Percentiles rank a stretch among this genome's conserved stretches.
phyloP scores from a whole-genome alignment of 192 early-diverging fungal genomes.

The Phlyctochytrium planicorne region DNA sequence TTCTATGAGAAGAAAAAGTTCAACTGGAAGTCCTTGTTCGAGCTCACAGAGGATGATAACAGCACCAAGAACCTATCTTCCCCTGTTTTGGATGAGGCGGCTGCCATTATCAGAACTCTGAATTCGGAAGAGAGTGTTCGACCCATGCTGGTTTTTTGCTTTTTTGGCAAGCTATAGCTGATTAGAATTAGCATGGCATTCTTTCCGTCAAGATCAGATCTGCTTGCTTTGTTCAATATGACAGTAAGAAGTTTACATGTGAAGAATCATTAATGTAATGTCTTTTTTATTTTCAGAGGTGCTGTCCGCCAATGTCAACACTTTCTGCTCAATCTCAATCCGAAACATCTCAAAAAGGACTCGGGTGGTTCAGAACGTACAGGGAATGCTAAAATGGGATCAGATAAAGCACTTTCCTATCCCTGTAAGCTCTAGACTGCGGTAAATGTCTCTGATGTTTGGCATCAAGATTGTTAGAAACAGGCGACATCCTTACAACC shows the following conservation, averaged over 20 bases:
- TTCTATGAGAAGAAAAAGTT: slow-evolving; percentile 12
- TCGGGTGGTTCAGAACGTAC: slow-evolving; percentile 5
- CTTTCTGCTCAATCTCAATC: slow-evolving; percentile 14
- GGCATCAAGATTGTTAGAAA: slow-evolving; percentile 28
- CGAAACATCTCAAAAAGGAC: slow-evolving; percentile 27
- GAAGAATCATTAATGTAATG: background rate
- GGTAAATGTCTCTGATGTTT: background rate
- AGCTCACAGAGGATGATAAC: background rate
- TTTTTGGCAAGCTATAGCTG: too few species aligned
- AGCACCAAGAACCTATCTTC: background rate
- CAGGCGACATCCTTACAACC: slow-evolving; percentile 43
- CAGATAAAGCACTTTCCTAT: slow-evolving; percentile 49
- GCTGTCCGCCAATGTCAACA: background rate
- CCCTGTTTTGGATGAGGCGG: slow-evolving; percentile 4
- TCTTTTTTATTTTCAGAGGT: background rate
- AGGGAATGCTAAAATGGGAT: slow-evolving; percentile 30
- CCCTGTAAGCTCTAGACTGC: background rate
- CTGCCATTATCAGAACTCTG: slow-evolving; percentile 4
- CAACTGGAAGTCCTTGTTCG: slow-evolving; percentile 15
- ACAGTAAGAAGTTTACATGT: background rate
- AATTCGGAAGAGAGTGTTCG: slow-evolving; percentile 11
- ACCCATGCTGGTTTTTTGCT: too few species aligned
- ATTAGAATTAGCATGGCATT: slow-evolving; percentile 21
- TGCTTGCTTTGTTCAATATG: slow-evolving; percentile 21
- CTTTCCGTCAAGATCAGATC: slow-evolving; percentile 17